Evolutionary conservation across 176 grass and related monocot genomes (phyloP).

Genomic region (Pontederia paniculata): DNA sequence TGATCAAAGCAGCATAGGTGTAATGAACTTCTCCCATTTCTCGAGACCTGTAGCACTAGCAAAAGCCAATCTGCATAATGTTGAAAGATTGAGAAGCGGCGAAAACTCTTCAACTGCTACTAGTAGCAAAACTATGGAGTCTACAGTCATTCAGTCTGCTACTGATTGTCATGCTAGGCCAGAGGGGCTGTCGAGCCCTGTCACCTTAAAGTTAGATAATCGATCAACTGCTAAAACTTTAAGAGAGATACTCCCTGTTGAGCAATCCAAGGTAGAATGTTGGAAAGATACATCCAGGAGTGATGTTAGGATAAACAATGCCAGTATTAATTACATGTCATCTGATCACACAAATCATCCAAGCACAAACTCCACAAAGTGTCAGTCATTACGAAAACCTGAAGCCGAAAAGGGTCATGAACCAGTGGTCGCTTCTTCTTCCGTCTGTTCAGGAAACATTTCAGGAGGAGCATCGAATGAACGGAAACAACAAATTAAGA

Average conservation of each 20-base stretch:
- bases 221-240: background rate
- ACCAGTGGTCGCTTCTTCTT: slow-evolving; percentile 7
- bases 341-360: background rate
- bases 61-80: slow-evolving; percentile 17
- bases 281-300: background rate
- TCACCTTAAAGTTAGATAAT: background rate
- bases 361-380: background rate
- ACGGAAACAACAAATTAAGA: slow-evolving; percentile 26
- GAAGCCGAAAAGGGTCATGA: slow-evolving; percentile 5
- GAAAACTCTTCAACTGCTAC: slow-evolving; percentile 14
- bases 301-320: background rate
- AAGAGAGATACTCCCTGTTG: background rate
- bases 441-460: slow-evolving; percentile 24
- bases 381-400: background rate
- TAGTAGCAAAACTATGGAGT: slow-evolving; percentile 4
- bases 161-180: background rate
- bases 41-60: slow-evolving; percentile 14
- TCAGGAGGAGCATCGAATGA: slow-evolving; percentile 7
- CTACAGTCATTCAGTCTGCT: slow-evolving; percentile 12
- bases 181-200: background rate
- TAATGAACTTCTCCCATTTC: slow-evolving; percentile 35
- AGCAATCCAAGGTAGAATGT: background rate
- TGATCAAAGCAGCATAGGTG: background rate
- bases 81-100: slow-evolving; percentile 21
- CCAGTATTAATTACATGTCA: background rate